Evolutionary conservation across 2,329 filamentous ascomycete genomes (phyloP), one percentile per base, ranked within the genome.

Genomic region (Elsinoe australis): DNA sequence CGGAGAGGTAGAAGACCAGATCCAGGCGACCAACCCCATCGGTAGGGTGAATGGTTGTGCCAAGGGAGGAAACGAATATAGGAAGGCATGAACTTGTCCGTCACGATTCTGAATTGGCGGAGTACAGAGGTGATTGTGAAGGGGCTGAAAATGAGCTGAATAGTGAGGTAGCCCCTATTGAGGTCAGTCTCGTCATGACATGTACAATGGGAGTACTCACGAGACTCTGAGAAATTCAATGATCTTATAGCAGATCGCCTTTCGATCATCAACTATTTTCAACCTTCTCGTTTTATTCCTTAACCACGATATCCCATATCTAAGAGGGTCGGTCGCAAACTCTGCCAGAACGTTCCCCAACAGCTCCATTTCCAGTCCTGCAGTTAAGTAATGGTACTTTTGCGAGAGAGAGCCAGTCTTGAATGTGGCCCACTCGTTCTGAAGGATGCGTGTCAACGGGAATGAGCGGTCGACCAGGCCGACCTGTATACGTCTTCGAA

Each of bases 401-500:
- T n/a, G 12, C 2, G 34, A 15, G 15, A 21, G 21, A 12, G 24
- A 36, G 15, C 21, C 29, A 9, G 4, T 21, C 14, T 22, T 12
- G 33, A 48, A 39, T 8, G 26, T 6, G 18, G 14, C 9, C 45
- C 45, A 48, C 12, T 48, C 45, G 7, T 15, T n/a, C 8, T 7
- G n/a, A 6, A 48, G 5, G 10, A 48, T 21, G 3, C 6, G 10
- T 21, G 21, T n/a, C n/a, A 48, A 48, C 9, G 39, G 39, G 7
- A 31, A 9, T 17, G 39, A 44, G 17, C 39, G 32, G 28, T 44
- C 39, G 12, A 44, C 39, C n/a, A 44, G 26, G 17, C 46, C 39
- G 14, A 50, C 47, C 28, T 54, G 52, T 5, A 52, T 9, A 12
- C 50, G 26, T 38, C 48, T 38, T 4, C 52, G 44, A 17, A 54